Evolutionary conservation across 495 filamentous ascomycete genomes (phyloP).

Genomic region (Penicillium lividum): DNA sequence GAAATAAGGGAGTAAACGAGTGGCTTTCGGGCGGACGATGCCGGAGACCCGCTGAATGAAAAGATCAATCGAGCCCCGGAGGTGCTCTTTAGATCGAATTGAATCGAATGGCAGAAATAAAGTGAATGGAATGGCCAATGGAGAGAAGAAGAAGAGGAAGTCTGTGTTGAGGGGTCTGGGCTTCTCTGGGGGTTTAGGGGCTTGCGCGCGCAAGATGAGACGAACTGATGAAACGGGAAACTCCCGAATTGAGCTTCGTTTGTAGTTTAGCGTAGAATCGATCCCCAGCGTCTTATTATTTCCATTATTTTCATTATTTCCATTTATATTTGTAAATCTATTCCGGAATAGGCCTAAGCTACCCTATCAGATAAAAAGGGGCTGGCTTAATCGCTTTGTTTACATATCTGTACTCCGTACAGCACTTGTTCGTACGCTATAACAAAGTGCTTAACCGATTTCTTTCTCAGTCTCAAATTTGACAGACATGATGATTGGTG

Average conservation of each 20-base stretch:
- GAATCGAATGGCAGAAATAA: slow-evolving; percentile 16
- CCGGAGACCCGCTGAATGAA: slow-evolving; percentile 23
- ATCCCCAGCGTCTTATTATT: background rate
- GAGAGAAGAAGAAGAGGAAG: slow-evolving; percentile 16
- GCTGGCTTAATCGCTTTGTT: background rate
- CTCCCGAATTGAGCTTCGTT: background rate
- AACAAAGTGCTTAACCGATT: too few species aligned
- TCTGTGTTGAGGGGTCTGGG: slow-evolving; percentile 25
- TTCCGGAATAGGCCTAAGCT: background rate
- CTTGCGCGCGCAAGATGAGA: slow-evolving; percentile 9
- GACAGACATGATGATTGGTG: slow-evolving; percentile 3
- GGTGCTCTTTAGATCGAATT: slow-evolving; percentile 19
- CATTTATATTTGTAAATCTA: background rate
- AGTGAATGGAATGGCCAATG: slow-evolving; percentile 22
- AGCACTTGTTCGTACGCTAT: background rate
- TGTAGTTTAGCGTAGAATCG: slow-evolving; percentile 4
- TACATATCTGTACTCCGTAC: background rate
- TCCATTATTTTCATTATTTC: background rate
- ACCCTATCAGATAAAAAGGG: background rate
- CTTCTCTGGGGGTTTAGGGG: slow-evolving; percentile 8
- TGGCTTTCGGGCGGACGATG: slow-evolving; percentile 29
- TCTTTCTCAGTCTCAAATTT: background rate
- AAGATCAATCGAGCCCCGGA: slow-evolving; percentile 26
- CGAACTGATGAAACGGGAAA: slow-evolving; percentile 11
- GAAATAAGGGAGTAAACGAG: slow-evolving; percentile 31